These are phyloP conservation scores for Amanita thiersii DNA, from an alignment of 768 basidiomycete genomes.

Conservation along the genomic window DNA sequence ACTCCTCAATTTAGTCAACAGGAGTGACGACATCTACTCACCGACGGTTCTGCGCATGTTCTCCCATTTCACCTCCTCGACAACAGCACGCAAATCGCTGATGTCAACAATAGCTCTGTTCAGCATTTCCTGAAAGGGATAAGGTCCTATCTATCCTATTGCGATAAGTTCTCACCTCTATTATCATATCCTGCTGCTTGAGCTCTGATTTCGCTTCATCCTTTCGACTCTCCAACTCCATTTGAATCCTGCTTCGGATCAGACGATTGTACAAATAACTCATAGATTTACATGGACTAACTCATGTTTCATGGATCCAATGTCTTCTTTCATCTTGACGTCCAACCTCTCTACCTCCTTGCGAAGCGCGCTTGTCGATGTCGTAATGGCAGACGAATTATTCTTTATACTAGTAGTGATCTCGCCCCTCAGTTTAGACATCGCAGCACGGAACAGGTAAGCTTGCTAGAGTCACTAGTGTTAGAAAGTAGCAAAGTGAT, in stretches of 20 bases:
- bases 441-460: slow-evolving; percentile 88
- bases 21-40: slow-evolving; percentile 24
- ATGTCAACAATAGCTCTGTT: slow-evolving; percentile 68
- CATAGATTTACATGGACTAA: slow-evolving; percentile 31
- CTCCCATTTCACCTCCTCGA: slow-evolving; percentile 85
- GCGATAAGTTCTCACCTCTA: slow-evolving; percentile 48
- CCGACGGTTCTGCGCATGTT: slow-evolving; percentile 81
- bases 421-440: slow-evolving; percentile 86
- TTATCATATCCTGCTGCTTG: slow-evolving; percentile 76
- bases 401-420: slow-evolving; percentile 76
- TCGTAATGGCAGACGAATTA: slow-evolving; percentile 76
- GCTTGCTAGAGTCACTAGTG: slow-evolving; percentile 66
- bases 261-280: slow-evolving; percentile 6
- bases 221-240: slow-evolving; percentile 93
- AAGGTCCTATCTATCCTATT: too few species aligned
- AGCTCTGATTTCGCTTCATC: slow-evolving; percentile 81
- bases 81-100: slow-evolving; percentile 71
- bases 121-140: slow-evolving; percentile 57
- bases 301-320: slow-evolving; percentile 89
- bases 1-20: background rate
- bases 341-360: slow-evolving; percentile 81
- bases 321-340: slow-evolving; percentile 90
- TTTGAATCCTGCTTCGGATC: slow-evolving; percentile 65
- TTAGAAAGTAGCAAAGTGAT: background rate
- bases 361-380: slow-evolving; percentile 66